A percentile compares a stretch with the other conserved stretches of the same genome.
Conservation (phyloP, 179 eudicot species). For the Silene noctiflora region DNA sequence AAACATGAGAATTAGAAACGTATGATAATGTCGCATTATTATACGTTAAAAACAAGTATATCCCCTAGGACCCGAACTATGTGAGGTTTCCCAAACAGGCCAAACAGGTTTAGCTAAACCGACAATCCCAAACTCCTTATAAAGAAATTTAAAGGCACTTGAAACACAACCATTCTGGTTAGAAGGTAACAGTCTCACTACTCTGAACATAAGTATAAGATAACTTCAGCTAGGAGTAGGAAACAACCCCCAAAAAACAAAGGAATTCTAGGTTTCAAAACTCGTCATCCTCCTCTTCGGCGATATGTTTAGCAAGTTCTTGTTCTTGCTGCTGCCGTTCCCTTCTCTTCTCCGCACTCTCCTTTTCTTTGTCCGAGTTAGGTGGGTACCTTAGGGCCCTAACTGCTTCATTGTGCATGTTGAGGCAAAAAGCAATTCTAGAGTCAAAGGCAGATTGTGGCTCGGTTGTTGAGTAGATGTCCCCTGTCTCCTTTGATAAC, state of each 20-base stretch:
- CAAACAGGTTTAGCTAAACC: too few species aligned
- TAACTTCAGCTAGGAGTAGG: too few species aligned
- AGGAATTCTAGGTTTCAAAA: slow-evolving; percentile 30
- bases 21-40: too few species aligned
- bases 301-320: slow-evolving; percentile 92
- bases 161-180: too few species aligned
- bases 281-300: slow-evolving; percentile 96
- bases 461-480: slow-evolving; percentile 89
- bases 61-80: too few species aligned
- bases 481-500: slow-evolving; percentile 96
- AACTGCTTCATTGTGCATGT: slow-evolving; percentile 97
- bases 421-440: slow-evolving; percentile 85
- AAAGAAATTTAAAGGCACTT: too few species aligned
- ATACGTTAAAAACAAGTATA: too few species aligned
- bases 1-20: too few species aligned
- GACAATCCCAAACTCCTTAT: too few species aligned
- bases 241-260: neutral
- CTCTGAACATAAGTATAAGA: too few species aligned
- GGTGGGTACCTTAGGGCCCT: slow-evolving; percentile 88
- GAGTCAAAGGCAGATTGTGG: slow-evolving; percentile 92
- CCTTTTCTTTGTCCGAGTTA: slow-evolving; percentile 91
- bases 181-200: too few species aligned
- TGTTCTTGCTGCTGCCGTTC: slow-evolving; percentile 97
- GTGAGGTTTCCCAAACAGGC: too few species aligned
- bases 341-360: slow-evolving; percentile 96